Base-by-base conservation (phyloP, 305 asterid species). In the Fraxinus xanthoxyloides region DNA sequence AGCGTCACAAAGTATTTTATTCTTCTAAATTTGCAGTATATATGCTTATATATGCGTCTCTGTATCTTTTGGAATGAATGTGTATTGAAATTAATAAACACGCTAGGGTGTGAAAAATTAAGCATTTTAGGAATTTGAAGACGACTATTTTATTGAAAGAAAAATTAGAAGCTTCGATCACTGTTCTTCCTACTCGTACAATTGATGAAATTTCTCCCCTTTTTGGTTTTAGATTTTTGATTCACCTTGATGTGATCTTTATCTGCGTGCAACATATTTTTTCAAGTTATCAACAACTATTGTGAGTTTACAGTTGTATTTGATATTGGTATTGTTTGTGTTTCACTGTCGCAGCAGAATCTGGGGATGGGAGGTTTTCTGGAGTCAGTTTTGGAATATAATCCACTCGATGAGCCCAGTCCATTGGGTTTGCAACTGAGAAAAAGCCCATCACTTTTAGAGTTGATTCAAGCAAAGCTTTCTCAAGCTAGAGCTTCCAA, bases 391-490 rank as follows among this genome's bases (percentile, higher is more conserved):
- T 81, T 92, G 15, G 93, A 90, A 38, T 94, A 87, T 86, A 92
- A 93, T 72, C 98, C 97, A 2, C 88, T 95, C 0, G 97, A 92
- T 40, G 99, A 94, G 91, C 98, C 98, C 0, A 92, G 98, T 85
- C 99, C 98, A 5, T 82, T 95, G 87, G 99, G 99, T 23, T 84
- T 95, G 92, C 91, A 92, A 40, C 89, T 95, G 38, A 85, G 97
- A 88, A 95, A 94, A 88, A 94, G 97, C 83, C 99, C 99, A 19
- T 95, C 99, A 1, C 91, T 95, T 69, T 86, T 95, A 92, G 98
- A 95, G 87, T 85, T 94, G 88, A 94, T 95, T 65, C 98, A 95
- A 78, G 87, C 89, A 94, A 92, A 91, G 86, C 93, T 95, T 86
- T 89, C 97, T 8, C 92, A 92, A 76, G 79, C 91, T 34, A 88